phyloP scores from a whole-genome alignment of 2,329 filamentous ascomycete species.

The Botrytis aclada region DNA sequence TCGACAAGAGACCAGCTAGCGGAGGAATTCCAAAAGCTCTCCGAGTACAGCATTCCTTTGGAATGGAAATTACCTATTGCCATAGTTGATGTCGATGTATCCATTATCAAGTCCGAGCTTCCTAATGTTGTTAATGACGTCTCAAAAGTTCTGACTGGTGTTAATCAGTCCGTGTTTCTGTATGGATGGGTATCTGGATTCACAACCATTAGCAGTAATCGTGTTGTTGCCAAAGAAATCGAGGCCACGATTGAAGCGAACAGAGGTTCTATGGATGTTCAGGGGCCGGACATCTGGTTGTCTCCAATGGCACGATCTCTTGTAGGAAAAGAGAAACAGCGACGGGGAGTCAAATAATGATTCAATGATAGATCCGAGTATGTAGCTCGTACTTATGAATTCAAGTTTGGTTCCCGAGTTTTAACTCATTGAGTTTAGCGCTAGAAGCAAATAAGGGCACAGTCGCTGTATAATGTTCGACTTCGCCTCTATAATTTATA shows the following conservation, averaged over 20 bases:
- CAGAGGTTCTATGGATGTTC: conserved; percentile 43
- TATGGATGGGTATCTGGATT: conserved; percentile 59
- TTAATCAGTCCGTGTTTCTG: conserved; percentile 67
- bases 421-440: too few species aligned
- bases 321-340: conserved; percentile 60
- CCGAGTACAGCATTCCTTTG: conserved; percentile 51
- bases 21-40: conserved; percentile 44
- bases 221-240: conserved; percentile 60
- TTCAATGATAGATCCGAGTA: neutral
- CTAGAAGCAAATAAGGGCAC: neutral
- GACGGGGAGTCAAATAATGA: conserved; percentile 14
- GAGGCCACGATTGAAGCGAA: conserved; percentile 55
- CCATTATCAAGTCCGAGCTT: conserved; percentile 40
- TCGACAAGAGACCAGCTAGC: conserved; percentile 30
- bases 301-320: conserved; percentile 63
- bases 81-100: conserved; percentile 47
- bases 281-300: conserved; percentile 62
- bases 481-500: neutral
- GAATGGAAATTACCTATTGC: conserved; percentile 58
- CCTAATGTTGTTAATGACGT: conserved; percentile 47
- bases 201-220: conserved; percentile 66
- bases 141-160: conserved; percentile 48
- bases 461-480: neutral
- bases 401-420: neutral
- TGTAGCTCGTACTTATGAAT: neutral